phyloP scores from a whole-genome alignment of 352 stramenopile genomes.

The Albugo laibachii region DNA sequence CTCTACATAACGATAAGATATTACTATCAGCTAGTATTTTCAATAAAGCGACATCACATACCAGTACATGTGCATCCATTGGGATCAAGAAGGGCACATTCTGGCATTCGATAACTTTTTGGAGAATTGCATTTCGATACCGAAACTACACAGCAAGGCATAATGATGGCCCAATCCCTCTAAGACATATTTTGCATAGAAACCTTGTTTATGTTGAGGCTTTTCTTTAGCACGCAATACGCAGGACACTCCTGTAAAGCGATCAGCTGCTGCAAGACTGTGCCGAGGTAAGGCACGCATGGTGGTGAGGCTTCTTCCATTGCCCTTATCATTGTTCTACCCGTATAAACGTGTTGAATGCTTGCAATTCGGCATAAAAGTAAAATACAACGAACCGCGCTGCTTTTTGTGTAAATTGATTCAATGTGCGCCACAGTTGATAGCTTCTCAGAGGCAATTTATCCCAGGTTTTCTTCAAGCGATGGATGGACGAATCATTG shows the following conservation, averaged over 20 bases:
- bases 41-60: conserved; percentile 7
- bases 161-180: not conserved
- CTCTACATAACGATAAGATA: conserved; percentile 18
- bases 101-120: conserved; percentile 38
- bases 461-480: conserved; percentile 74
- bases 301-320: no score
- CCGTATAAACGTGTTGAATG: conserved; percentile 20
- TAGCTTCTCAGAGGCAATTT: conserved; percentile 37
- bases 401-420: conserved; percentile 66
- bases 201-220: conserved; percentile 73
- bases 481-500: conserved; percentile 74
- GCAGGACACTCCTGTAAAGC: conserved; percentile 69
- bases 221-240: conserved; percentile 40
- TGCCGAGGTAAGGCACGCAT: conserved; percentile 38
- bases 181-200: not conserved
- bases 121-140: conserved; percentile 9
- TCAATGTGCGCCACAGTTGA: conserved; percentile 66
- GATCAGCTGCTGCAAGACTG: conserved; percentile 75
- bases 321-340: no score
- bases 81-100: conserved; percentile 59
- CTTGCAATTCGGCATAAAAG: conserved; percentile 30
- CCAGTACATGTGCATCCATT: conserved; percentile 60
- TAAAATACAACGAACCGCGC: conserved; percentile 45
- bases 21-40: not conserved
- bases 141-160: no score